Evolutionary conservation across 2,329 filamentous ascomycete genomes (phyloP).

Genomic region (Aureobasidium leucospermi): DNA sequence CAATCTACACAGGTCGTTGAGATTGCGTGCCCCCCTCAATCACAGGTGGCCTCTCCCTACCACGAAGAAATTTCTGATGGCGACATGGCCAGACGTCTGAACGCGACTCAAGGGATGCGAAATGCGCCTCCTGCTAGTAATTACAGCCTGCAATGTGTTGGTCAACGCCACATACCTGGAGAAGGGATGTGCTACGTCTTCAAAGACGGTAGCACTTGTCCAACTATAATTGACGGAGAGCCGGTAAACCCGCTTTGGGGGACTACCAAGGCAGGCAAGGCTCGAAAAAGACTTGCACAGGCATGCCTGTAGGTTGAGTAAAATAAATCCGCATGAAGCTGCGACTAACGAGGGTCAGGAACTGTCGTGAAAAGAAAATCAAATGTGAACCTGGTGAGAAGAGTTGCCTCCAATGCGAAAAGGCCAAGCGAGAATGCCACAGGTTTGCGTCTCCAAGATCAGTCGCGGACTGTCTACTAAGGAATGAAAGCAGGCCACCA

Average conservation of each 20-base stretch:
- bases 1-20: background rate
- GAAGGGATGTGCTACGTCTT: conserved; percentile 17
- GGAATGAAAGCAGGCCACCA: conserved; percentile 20
- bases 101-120: background rate
- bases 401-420: conserved; percentile 85
- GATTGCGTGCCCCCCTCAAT: background rate
- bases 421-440: conserved; percentile 78
- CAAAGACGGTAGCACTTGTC: conserved; percentile 17
- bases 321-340: background rate
- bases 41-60: background rate
- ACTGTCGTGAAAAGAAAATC: conserved; percentile 94
- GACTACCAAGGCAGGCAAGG: conserved; percentile 88
- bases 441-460: conserved; percentile 46
- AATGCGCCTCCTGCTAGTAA: background rate
- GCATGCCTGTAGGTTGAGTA: conserved; percentile 57
- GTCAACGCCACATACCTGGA: conserved; percentile 16
- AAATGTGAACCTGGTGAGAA: conserved; percentile 87
- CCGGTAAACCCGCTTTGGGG: conserved; percentile 75
- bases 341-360: conserved; percentile 29
- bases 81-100: background rate
- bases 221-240: conserved; percentile 17
- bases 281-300: conserved; percentile 81
- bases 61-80: background rate
- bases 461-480: conserved; percentile 16
- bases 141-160: conserved; percentile 13